Evolutionary conservation across 192 early-diverging fungal species (phyloP).

Genomic region (Geosiphon pyriformis): DNA sequence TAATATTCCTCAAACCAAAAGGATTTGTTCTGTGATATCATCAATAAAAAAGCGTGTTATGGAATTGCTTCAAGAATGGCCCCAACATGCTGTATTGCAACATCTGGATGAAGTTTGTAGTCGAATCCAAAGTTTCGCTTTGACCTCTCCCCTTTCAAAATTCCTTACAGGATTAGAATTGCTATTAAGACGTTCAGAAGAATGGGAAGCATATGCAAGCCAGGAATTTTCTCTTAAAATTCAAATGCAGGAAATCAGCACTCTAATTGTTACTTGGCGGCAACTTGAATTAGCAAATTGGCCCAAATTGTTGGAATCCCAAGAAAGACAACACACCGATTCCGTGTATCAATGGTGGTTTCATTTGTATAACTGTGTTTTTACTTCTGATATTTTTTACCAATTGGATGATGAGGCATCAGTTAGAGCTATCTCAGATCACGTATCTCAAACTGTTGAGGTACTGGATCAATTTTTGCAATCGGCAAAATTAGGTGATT

Average conservation of each 20-base stretch:
- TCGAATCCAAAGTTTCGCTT: slow-evolving; percentile 60
- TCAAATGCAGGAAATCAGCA: slow-evolving; percentile 61
- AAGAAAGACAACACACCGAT: slow-evolving; percentile 66
- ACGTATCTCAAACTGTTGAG: slow-evolving; percentile 48
- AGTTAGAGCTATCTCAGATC: slow-evolving; percentile 16
- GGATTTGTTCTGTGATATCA: slow-evolving; percentile 54
- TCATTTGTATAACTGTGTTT: slow-evolving; percentile 64
- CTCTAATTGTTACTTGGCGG: slow-evolving; percentile 83
- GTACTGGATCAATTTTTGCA: slow-evolving; percentile 80
- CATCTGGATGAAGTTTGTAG: slow-evolving; percentile 61
- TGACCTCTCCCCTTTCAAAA: slow-evolving; percentile 83
- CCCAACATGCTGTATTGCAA: slow-evolving; percentile 83
- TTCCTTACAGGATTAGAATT: slow-evolving; percentile 85
- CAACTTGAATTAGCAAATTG: slow-evolving; percentile 87
- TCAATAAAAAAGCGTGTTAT: slow-evolving; percentile 53
- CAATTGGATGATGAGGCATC: slow-evolving; percentile 20
- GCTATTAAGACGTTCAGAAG: slow-evolving; percentile 81
- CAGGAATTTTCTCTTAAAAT: slow-evolving; percentile 69
- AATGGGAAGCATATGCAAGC: slow-evolving; percentile 90
- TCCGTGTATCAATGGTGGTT: slow-evolving; percentile 85
- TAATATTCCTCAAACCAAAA: slow-evolving; percentile 67
- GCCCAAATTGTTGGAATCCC: slow-evolving; percentile 77
- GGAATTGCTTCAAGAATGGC: slow-evolving; percentile 75
- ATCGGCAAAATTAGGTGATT: slow-evolving; percentile 73
- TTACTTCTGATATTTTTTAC: slow-evolving; percentile 36